Evolutionary conservation across 495 filamentous ascomycete species (phyloP).

Genomic region (Chaetomium tenue): DNA sequence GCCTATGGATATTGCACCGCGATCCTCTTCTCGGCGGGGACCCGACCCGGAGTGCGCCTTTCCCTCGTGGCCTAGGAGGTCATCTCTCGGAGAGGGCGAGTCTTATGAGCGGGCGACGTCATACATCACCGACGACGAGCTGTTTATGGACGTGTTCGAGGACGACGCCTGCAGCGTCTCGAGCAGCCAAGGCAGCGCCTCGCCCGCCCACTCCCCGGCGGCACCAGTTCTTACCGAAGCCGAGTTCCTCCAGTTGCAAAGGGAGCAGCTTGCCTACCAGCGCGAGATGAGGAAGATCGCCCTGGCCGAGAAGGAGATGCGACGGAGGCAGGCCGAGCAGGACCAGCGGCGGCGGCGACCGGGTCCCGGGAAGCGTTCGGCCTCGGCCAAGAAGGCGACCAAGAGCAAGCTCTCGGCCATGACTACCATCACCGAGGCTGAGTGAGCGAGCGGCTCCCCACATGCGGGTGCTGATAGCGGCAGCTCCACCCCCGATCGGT

Average conservation of each 20-base stretch:
- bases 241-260: slow-evolving; percentile 45
- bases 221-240: slow-evolving; percentile 35
- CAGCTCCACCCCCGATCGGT: slow-evolving; percentile 12
- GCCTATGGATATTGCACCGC: slow-evolving; percentile 54
- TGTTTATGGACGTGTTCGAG: slow-evolving; percentile 39
- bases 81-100: slow-evolving; percentile 43
- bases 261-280: slow-evolving; percentile 46
- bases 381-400: slow-evolving; percentile 42
- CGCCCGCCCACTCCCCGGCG: slow-evolving; percentile 37
- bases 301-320: slow-evolving; percentile 49
- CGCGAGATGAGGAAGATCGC: slow-evolving; percentile 46
- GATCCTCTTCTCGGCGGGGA: slow-evolving; percentile 38
- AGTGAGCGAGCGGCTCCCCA: slow-evolving; percentile 26
- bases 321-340: slow-evolving; percentile 38
- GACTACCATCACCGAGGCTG: slow-evolving; percentile 50
- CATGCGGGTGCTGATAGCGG: background rate
- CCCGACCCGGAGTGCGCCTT: slow-evolving; percentile 48
- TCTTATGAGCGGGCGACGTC: slow-evolving; percentile 45
- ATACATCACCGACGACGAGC: slow-evolving; percentile 53
- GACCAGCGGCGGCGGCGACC: slow-evolving; percentile 24
- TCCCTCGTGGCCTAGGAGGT: slow-evolving; percentile 52
- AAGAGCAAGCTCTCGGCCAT: slow-evolving; percentile 49
- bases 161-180: slow-evolving; percentile 49
- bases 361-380: slow-evolving; percentile 18
- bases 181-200: slow-evolving; percentile 48